Percentiles rank a stretch among this genome's conserved stretches.
phyloP scores from a whole-genome alignment of 2,329 filamentous ascomycete species.

The Exophiala sp. region DNA sequence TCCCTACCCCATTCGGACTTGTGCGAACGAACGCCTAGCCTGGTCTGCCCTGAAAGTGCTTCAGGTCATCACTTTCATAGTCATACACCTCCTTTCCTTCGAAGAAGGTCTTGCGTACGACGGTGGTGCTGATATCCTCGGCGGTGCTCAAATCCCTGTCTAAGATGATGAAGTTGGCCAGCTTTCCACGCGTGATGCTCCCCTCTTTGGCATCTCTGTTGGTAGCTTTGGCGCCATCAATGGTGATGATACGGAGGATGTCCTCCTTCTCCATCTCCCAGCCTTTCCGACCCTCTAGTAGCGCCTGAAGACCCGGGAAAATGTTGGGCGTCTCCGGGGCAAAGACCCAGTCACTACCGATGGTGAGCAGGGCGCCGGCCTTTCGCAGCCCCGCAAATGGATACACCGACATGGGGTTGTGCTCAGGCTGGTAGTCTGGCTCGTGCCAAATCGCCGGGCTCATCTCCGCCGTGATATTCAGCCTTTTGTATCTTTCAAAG shows the following conservation, averaged over 20 bases:
- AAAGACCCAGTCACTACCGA: constrained; percentile 16
- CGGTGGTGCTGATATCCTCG: constrained; percentile 29
- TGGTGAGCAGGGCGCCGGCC: constrained; percentile 13
- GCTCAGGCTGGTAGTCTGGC: constrained; percentile 4
- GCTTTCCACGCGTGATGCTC: constrained; percentile 33
- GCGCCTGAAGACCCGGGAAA: constrained; percentile 12
- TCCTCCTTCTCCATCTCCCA: constrained; percentile 12
- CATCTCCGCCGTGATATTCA: constrained; percentile 19
- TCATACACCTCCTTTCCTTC: constrained; percentile 26
- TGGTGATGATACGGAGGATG: constrained; percentile 30
- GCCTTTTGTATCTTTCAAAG: constrained; percentile 7
- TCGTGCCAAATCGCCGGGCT: constrained; percentile 14
- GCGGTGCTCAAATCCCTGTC: constrained; percentile 32
- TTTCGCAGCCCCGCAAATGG: constrained; percentile 8
- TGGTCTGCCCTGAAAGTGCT: constrained; percentile 13
- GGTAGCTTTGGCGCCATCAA: constrained; percentile 32
- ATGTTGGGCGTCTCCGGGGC: constrained; percentile 15
- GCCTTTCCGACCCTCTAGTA: constrained; percentile 7
- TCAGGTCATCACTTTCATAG: constrained; percentile 11
- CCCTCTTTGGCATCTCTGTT: constrained; percentile 29
- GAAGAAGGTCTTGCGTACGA: constrained; percentile 33
- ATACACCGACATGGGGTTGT: constrained; percentile 8
- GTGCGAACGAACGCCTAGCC: not conserved
- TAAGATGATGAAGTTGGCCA: constrained; percentile 33
- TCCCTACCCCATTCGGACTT: no score